phyloP scores from a whole-genome alignment of 345 rosid species.

The Eucalyptus marginata region DNA sequence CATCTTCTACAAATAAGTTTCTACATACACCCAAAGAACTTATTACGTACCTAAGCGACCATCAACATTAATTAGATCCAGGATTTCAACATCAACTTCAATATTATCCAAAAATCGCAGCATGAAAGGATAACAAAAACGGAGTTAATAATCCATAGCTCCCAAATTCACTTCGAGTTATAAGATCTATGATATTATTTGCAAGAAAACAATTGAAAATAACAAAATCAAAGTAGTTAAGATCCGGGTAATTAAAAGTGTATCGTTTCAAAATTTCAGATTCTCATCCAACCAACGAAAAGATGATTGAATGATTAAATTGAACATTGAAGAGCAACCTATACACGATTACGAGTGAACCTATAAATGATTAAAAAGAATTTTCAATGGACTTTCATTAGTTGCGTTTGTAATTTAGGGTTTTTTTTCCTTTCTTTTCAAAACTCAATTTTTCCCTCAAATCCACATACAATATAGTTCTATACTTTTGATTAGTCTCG shows the following conservation, averaged over 20 bases:
- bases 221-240: no score
- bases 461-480: neutral
- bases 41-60: neutral
- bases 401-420: neutral
- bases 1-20: no score
- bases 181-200: neutral
- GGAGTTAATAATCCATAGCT: neutral
- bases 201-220: neutral
- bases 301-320: neutral
- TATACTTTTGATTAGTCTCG: neutral
- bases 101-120: neutral
- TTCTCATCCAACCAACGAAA: no score
- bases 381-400: neutral
- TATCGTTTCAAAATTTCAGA: neutral
- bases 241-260: neutral
- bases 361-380: neutral
- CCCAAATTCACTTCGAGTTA: neutral
- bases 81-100: neutral
- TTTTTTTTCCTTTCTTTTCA: neutral
- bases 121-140: neutral
- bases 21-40: neutral
- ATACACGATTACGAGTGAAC: neutral
- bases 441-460: neutral
- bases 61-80: accelerated
- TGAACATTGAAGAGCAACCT: neutral